phyloP scores from a whole-genome alignment of 345 rosid genomes.

The Populus simonii region DNA sequence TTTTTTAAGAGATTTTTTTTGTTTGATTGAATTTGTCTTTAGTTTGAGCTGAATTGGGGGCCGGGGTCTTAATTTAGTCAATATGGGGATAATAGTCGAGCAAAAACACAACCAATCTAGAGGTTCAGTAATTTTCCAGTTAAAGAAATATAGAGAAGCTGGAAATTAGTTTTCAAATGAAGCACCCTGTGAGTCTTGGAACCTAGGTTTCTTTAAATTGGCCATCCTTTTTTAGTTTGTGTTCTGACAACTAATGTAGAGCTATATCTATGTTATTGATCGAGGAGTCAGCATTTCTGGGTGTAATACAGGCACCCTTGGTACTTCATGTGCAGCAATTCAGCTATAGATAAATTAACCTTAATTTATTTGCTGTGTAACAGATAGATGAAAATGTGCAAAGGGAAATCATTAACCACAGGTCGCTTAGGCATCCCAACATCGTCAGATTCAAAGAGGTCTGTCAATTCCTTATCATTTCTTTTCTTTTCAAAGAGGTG shows the following conservation, averaged over 20 bases:
- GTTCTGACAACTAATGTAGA: background rate
- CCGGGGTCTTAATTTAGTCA: background rate
- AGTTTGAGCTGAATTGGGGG: background rate
- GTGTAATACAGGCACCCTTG: background rate
- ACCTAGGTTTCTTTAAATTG: background rate
- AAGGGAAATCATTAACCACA: slow-evolving; percentile 90
- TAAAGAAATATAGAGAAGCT: background rate
- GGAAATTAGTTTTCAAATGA: background rate
- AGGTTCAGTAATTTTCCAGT: background rate
- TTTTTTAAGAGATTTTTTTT: background rate
- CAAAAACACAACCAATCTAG: background rate
- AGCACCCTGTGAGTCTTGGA: background rate
- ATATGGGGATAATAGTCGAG: background rate
- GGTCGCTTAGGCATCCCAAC: slow-evolving; percentile 92
- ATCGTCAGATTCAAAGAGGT: slow-evolving; percentile 97
- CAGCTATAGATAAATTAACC: background rate
- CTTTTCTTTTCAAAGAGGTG: background rate
- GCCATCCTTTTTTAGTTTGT: background rate
- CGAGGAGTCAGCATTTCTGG: too few relatives aligned
- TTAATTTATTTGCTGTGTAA: slow-evolving; percentile 1
- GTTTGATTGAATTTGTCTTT: background rate
- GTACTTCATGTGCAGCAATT: background rate
- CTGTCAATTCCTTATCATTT: background rate
- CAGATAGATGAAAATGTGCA: slow-evolving; percentile 96
- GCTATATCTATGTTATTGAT: background rate